Base-by-base conservation (phyloP, 1,284 basidiomycete species). In the Cutaneotrichosporon mucoides region DNA sequence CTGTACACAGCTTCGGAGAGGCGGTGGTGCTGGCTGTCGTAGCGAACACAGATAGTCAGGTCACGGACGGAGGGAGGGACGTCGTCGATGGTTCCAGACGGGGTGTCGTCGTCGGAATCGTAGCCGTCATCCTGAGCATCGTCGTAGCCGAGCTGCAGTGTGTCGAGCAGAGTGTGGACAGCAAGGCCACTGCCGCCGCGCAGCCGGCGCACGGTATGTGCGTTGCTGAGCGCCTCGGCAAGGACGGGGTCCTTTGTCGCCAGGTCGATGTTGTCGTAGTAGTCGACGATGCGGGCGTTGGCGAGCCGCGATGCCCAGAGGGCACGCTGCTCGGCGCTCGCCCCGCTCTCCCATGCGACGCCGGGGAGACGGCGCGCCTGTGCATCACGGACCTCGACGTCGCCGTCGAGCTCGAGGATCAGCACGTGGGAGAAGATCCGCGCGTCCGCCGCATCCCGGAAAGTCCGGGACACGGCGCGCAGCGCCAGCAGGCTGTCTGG, bases 221-320 rank as follows among this genome's bases (percentile, higher is more conserved):
- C 15, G 7, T 35, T 11, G 4, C 13, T n/a, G 0, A 59, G 37
- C 11, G 53, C 57, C 5, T 15, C 36, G 6, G 48, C 53, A 13
- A 60, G 53, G 6, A 41, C 34, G 7, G 54, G 34, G 44, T 60
- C 58, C 10, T 35, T 54, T 1, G 24, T 9, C 6, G 33, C 45
- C 8, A 60, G 43, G 49, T 55, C 58, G 15, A 60, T 15, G 43
- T 40, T 35, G 34, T 55, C 43, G 13, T 53, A 51, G 49, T 55
- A 60, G 45, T 60, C 58, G 34, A 60, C 47, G 6, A 55, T 8
- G 6, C 49, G 53, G 9, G 48, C 50, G 24, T 47, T 11, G 2
- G 33, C 33, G 3, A 56, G 49, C 0, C 44, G 53, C 15, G 3
- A 3, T 4, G 10, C 36, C 40, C 43, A 42, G 7, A 10, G 15